These are phyloP conservation scores for Lentinus tigrinus DNA, from an alignment of 768 basidiomycete species.

Conservation along the genomic window DNA sequence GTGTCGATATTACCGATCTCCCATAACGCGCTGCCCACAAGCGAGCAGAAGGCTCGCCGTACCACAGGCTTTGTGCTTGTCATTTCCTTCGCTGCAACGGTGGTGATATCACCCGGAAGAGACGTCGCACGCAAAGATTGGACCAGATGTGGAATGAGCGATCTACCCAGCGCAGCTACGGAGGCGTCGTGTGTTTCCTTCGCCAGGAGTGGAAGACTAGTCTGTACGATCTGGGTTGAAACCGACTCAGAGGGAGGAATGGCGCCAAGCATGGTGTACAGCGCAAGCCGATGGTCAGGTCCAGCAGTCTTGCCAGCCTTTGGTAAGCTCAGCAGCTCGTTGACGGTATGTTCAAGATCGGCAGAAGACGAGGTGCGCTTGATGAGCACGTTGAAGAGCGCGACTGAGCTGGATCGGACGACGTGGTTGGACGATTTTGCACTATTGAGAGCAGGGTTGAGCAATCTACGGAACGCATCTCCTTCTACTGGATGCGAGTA, in stretches of 20 bases:
- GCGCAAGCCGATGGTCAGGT: slow-evolving; percentile 76
- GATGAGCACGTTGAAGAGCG: slow-evolving; percentile 53
- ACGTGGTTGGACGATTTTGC: slow-evolving; percentile 71
- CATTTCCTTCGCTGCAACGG: slow-evolving; percentile 71
- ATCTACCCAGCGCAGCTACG: slow-evolving; percentile 48
- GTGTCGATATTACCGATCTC: slow-evolving; percentile 38
- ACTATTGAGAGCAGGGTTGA: slow-evolving; percentile 60
- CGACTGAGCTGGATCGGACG: slow-evolving; percentile 55
- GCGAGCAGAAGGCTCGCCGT: slow-evolving; percentile 59
- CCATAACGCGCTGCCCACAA: slow-evolving; percentile 65
- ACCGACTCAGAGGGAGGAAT: slow-evolving; percentile 49
- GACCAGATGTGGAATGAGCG: slow-evolving; percentile 59
- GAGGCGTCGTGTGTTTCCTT: slow-evolving; percentile 84
- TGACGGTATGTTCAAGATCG: slow-evolving; percentile 46
- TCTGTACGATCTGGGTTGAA: slow-evolving; percentile 45
- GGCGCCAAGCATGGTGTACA: slow-evolving; percentile 75
- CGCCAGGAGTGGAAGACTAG: slow-evolving; percentile 43
- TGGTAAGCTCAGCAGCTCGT: slow-evolving; percentile 72
- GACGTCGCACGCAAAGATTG: slow-evolving; percentile 45
- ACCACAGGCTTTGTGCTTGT: slow-evolving; percentile 59
- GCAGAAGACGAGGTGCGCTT: slow-evolving; percentile 34
- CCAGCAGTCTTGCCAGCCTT: slow-evolving; percentile 84
- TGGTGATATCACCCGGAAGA: slow-evolving; percentile 43
- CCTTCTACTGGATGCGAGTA: slow-evolving; percentile 50
- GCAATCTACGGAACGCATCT: slow-evolving; percentile 50